Evolutionary conservation across 352 stramenopile genomes (phyloP), one percentile per base, ranked within the genome.

Genomic region (Albugo candida): DNA sequence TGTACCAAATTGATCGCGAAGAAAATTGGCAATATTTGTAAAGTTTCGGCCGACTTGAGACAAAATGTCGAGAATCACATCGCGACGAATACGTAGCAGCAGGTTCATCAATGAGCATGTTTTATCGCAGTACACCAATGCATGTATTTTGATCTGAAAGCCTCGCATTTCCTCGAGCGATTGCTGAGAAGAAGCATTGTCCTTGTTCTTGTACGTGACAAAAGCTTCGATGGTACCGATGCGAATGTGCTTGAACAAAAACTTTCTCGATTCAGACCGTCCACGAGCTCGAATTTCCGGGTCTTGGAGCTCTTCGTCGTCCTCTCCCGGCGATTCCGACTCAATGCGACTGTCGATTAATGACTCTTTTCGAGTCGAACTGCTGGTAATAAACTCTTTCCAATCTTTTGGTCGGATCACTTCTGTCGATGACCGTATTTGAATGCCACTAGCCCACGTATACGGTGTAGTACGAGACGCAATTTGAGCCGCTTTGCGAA

Each of bases 121-220:
- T 56, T 91, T 91, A 54, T 91, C 73, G 39, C 70, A 82, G 56
- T 91, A 91, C 42, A 91, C 77, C 24, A 91, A 67, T 16, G 77
- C 70, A 41, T 84, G 77, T 21, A 84, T 72, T 56, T 91, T 91
- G 56, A 91, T 59, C 48, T 83, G 69, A 43, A 91, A 84, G 8
- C 77, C 77, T 4, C 75, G 68, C 72, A 91, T 83, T 40, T 91
- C 77, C 64, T 91, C 77, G 0, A 91, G 54, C n/a, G 65, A 52
- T 44, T 81, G 67, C 40, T 58, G 66, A 16, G 47, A 47, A 16
- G 18, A 45, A 14, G 17, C 34, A 40, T 45, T 63, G 53, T 68
- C 74, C 45, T 81, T 82, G 73, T 83, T 73, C 48, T 82, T 85
- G 64, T 85, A 92, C 1, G 71, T 88, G 16, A 87, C 55, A 39